Conservation (phyloP, 202 grass and related monocot genomes). For the Eragrostis tef region DNA sequence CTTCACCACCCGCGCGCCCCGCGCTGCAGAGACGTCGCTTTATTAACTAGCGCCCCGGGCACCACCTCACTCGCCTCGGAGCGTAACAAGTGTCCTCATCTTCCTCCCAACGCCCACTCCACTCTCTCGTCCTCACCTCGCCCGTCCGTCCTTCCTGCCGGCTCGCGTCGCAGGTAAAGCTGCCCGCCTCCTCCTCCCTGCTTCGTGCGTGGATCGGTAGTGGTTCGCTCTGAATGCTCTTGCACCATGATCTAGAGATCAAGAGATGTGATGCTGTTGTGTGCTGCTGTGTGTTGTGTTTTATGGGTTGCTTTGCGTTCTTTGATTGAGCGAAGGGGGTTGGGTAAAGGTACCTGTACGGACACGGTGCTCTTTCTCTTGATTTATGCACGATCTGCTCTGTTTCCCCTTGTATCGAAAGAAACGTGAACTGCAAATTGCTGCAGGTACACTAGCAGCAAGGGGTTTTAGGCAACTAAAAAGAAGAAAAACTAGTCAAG, state of each 20-base stretch:
- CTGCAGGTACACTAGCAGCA: not conserved
- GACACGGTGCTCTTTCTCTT: not conserved
- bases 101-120: not conserved
- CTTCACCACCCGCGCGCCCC: conserved; percentile 14
- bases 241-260: not conserved
- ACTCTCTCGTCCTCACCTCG: not conserved
- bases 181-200: not conserved
- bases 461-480: not conserved
- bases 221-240: conserved; percentile 13
- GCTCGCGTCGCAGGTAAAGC: conserved; percentile 45
- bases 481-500: not conserved
- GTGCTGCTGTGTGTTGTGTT: not conserved
- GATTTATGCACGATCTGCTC: conserved; percentile 19
- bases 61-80: conserved; percentile 18
- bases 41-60: conserved; percentile 45
- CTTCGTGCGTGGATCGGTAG: not conserved
- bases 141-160: not conserved
- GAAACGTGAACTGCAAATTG: not conserved
- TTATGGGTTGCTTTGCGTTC: not conserved
- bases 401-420: not conserved
- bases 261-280: not conserved
- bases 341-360: not conserved
- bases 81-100: conserved; percentile 44
- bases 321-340: not conserved
- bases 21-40: conserved; percentile 38